Evolutionary conservation across 352 stramenopile species (phyloP), one percentile per base, ranked within the genome.

Genomic region (Globisporangium radiosum): DNA sequence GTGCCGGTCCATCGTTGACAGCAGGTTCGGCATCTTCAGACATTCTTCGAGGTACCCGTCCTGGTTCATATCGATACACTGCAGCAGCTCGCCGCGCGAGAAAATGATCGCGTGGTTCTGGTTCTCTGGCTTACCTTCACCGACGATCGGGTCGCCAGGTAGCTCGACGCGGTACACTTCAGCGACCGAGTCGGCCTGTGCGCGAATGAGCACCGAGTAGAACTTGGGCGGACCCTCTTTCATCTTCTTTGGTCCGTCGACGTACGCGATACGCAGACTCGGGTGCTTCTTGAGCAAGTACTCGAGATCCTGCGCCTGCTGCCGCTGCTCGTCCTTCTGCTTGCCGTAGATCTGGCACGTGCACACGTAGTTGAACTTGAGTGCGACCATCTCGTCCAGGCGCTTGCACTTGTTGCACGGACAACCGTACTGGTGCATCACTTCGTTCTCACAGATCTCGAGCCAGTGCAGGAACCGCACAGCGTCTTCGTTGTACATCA

Each of bases 51-150:
- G 66, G 65, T 93, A 93, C 0, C 75, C 78, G 48, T 95, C 86
- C 65, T 95, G 86, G 66, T 95, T 95, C 86, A 94, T 94, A 83
- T 95, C 86, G 52, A 95, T 95, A 88, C 81, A 92, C 72, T 95
- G 86, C 5, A 95, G 60, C 49, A 92, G 66, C 55, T 95, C 86
- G 44, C 86, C 86, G 44, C 84, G 82, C 54, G 84, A 90, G 62
- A 95, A 95, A 40, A 94, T 86, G 49, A 95, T 85, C 9, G 86
- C 86, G 56, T 94, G 84, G 67, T 95, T 95, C 61, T 95, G 86
- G 76, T 95, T 95, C 54, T 94, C 84, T 7, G 84, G 84, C 62
- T 95, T 95, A 77, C 84, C 86, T 77, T 95, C 84, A 56, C 86
- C 86, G 57, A 95, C 58, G 52, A 95, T 81, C n/a, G 86, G 86